These are phyloP conservation scores for Seiridium unicorne DNA, from an alignment of 2,329 filamentous ascomycete genomes.

Conservation along the genomic window DNA sequence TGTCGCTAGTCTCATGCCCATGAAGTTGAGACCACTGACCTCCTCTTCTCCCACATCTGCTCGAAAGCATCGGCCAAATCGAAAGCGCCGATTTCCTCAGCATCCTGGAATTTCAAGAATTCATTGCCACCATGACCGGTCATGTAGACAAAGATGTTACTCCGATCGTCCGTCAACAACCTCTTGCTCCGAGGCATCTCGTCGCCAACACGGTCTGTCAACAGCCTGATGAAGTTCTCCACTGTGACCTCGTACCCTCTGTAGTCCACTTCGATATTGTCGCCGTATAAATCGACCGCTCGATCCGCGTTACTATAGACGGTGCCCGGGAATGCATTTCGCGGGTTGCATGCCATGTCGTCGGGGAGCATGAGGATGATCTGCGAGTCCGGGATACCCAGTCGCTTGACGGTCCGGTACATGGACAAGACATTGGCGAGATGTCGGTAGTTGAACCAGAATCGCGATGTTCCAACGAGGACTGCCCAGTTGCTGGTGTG, in stretches of 20 bases:
- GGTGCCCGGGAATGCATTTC: constrained; percentile 95
- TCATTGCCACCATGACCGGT: constrained; percentile 97
- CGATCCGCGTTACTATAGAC: constrained; percentile 98
- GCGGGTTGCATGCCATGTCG: constrained; percentile 99
- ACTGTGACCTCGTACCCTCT: constrained; percentile 97
- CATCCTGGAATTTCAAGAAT: constrained; percentile 97
- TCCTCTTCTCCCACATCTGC: constrained; percentile 99
- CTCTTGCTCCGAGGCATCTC: constrained; percentile 95
- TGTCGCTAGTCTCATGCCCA: neutral
- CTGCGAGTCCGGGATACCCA: constrained; percentile 96
- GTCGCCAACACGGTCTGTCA: constrained; percentile 91
- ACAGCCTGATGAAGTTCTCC: constrained; percentile 93
- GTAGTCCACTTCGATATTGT: constrained; percentile 99
- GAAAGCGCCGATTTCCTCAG: constrained; percentile 94
- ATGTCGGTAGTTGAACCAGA: constrained; percentile 99
- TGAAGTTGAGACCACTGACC: constrained; percentile 43
- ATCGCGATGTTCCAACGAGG: constrained; percentile 95
- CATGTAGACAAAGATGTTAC: constrained; percentile 99
- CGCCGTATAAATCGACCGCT: constrained; percentile 92
- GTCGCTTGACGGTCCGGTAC: constrained; percentile 95
- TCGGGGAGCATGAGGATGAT: constrained; percentile 99
- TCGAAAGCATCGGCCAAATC: constrained; percentile 96
- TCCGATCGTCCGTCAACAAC: constrained; percentile 88
- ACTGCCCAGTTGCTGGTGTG: constrained; percentile 99
- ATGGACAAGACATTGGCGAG: constrained; percentile 96